Percentiles rank a stretch among this genome's conserved stretches.
Conservation (phyloP, 768 basidiomycete genomes). For the Cubamyces lactineus region DNA sequence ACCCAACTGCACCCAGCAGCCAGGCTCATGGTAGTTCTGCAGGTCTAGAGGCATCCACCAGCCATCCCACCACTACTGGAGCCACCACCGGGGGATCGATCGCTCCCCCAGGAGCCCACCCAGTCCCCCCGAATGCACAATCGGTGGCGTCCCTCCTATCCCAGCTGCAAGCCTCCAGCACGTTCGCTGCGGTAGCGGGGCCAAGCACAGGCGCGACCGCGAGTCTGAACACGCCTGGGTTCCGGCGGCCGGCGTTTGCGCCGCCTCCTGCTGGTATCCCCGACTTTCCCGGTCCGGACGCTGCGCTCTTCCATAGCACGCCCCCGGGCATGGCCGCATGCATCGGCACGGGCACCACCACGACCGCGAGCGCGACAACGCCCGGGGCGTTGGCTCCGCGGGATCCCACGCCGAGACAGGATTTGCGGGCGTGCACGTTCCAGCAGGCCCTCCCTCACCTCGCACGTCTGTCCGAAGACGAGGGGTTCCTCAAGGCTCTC, state of each 20-base stretch:
- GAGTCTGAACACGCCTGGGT: neutral
- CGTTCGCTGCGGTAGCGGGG: constrained; percentile 24
- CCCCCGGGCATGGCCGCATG: too few species aligned
- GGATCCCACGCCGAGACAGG: constrained; percentile 31
- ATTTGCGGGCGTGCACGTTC: constrained; percentile 58
- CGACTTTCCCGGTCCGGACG: constrained; percentile 13
- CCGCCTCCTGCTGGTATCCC: constrained; percentile 1
- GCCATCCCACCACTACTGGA: too few species aligned
- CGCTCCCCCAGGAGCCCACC: too few species aligned
- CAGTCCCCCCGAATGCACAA: constrained; percentile 33
- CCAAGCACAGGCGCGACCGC: neutral
- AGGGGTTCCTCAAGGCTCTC: constrained; percentile 52
- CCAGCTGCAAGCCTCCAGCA: constrained; percentile 49
- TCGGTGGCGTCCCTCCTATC: constrained; percentile 67
- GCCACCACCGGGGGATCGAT: too few species aligned
- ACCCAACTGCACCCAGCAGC: neutral
- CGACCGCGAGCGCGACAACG: neutral
- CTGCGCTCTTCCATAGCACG: neutral
- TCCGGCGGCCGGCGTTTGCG: constrained; percentile 3
- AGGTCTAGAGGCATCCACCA: neutral
- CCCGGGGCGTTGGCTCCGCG: neutral
- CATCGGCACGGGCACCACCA: neutral
- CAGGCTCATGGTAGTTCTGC: neutral
- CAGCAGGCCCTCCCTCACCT: constrained; percentile 71
- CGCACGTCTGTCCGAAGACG: constrained; percentile 60